These are phyloP conservation scores for Knoxia roxburghii DNA, from an alignment of 257 asterid species.

Conservation along the genomic window DNA sequence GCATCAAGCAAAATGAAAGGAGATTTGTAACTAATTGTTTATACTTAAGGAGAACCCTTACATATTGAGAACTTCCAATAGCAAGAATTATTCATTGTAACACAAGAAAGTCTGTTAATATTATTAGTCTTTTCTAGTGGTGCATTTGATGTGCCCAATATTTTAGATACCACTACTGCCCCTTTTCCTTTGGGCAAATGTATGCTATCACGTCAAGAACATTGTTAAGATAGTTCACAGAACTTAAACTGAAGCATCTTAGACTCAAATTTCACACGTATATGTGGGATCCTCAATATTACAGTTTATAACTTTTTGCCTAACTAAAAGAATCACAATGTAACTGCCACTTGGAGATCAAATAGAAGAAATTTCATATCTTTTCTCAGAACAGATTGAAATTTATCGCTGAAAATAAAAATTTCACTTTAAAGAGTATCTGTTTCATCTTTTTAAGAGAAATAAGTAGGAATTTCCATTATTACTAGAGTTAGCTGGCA, in stretches of 20 bases:
- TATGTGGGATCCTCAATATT: background rate
- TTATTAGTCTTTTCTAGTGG: background rate
- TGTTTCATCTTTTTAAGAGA: background rate
- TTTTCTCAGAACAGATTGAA: background rate
- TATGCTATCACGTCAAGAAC: background rate
- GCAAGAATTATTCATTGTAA: no score
- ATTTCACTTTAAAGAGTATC: no score
- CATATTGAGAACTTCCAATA: background rate
- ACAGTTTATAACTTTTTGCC: background rate
- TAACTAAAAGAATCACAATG: no score
- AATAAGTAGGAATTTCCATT: background rate
- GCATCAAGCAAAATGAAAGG: background rate
- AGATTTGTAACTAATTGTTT: background rate
- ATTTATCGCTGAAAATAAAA: background rate
- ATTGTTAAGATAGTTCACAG: background rate
- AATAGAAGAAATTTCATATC: background rate
- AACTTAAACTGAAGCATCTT: background rate
- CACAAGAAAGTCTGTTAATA: no score
- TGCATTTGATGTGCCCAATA: no score
- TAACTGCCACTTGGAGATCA: background rate
- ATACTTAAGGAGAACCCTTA: background rate
- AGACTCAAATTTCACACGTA: background rate
- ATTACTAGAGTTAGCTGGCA: background rate
- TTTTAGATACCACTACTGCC: background rate
- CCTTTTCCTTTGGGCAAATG: constrained; percentile 1